Evolutionary conservation across 2,329 filamentous ascomycete species (phyloP).

Genomic region (Scedosporium minutisporum): DNA sequence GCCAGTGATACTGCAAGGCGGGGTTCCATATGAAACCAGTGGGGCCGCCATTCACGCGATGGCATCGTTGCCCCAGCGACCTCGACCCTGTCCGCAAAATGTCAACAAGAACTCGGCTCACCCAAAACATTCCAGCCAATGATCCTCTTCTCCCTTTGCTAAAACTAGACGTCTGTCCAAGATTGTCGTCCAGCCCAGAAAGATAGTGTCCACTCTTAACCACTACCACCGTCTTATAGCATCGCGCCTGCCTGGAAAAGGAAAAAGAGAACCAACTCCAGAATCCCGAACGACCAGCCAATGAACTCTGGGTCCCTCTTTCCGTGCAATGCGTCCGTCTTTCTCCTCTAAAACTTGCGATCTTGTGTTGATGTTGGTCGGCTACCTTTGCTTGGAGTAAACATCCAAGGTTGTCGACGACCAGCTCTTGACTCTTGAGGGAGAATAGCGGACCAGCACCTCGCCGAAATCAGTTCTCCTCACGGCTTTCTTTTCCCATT

Average conservation of each 20-base stretch:
- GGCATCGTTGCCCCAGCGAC: neutral
- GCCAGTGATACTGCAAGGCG: neutral
- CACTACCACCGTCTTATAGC: neutral
- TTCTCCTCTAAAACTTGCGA: constrained; percentile 1
- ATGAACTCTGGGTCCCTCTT: neutral
- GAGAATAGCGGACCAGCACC: neutral
- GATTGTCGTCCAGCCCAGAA: neutral
- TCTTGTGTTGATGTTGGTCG: constrained; percentile 4
- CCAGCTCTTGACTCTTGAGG: too few relatives aligned
- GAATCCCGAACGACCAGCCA: neutral
- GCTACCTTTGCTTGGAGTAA: constrained; percentile 1
- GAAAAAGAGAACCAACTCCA: neutral
- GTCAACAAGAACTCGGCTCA: neutral
- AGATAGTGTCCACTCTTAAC: neutral
- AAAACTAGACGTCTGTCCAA: neutral
- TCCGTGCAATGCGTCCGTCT: constrained; percentile 5
- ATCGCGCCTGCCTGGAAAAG: neutral
- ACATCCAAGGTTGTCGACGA: neutral
- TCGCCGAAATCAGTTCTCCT: neutral
- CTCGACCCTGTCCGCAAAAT: neutral
- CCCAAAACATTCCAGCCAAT: constrained; percentile 1
- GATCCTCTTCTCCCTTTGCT: neutral
- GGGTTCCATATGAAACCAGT: constrained; percentile 1
- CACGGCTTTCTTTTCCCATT: neutral
- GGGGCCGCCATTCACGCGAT: neutral